These are phyloP conservation scores for Neospermospora avenae DNA, from an alignment of 2,329 filamentous ascomycete species.

Conservation along the genomic window DNA sequence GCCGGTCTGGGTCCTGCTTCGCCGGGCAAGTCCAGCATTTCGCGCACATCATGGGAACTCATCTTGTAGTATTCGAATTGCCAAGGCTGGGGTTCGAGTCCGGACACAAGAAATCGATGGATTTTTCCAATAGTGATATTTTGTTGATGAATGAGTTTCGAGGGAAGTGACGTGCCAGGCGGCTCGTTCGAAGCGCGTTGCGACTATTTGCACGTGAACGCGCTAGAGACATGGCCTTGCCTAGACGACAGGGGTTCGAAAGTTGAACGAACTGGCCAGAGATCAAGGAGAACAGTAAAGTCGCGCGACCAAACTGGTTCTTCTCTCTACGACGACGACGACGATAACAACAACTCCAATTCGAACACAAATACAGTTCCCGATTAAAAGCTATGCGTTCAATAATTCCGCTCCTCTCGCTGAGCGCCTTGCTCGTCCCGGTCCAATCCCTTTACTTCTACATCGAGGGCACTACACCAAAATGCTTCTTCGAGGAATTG, in stretches of 20 bases:
- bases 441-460: slow-evolving; percentile 92
- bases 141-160: slow-evolving; percentile 1
- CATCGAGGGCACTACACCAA: slow-evolving; percentile 79
- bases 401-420: slow-evolving; percentile 62
- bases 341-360: not conserved
- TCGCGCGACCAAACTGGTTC: slow-evolving; percentile 15
- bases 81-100: not conserved
- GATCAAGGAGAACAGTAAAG: slow-evolving; percentile 3
- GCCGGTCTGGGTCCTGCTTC: slow-evolving; percentile 57
- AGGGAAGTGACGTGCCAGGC: not conserved
- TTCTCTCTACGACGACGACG: not conserved
- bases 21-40: slow-evolving; percentile 76
- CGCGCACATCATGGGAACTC: slow-evolving; percentile 78
- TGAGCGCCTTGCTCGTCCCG: slow-evolving; percentile 55
- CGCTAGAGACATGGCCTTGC: not conserved
- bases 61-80: slow-evolving; percentile 43
- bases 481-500: slow-evolving; percentile 98
- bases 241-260: not conserved
- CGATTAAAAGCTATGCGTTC: slow-evolving; percentile 47
- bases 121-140: not conserved
- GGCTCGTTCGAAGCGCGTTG: slow-evolving; percentile 6
- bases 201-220: slow-evolving; percentile 17
- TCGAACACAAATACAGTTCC: not conserved
- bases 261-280: slow-evolving; percentile 17
- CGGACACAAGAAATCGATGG: not conserved